Base-by-base conservation (phyloP, 2,329 filamentous ascomycete species). In the Escovopsis sp. region DNA sequence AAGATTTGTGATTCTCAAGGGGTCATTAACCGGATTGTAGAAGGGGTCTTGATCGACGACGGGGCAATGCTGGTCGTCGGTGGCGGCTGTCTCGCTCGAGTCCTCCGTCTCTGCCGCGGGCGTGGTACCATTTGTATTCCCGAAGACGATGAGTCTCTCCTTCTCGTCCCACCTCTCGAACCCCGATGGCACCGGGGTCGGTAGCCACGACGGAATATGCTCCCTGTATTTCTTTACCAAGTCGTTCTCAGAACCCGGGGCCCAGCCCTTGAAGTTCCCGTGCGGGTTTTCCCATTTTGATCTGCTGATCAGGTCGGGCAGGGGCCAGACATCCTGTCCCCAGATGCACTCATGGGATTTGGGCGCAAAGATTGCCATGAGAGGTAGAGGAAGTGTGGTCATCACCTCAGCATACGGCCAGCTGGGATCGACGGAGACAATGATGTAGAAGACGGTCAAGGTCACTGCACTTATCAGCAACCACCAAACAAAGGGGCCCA, bases 1-100 rank as follows among this genome's bases (percentile, higher is more conserved):
- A 1, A 64, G 53, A 30, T 67, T 67, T 2, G 58, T 57, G 14
- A 65, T 54, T 39, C 60, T 63, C 39, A 66, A 24, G 1, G 64
- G 64, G 24, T 67, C 64, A 13, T 50, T 44, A 1, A 48, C 49
- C 3, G 64, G 53, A 15, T 48, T 57, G 38, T 67, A 67, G 37
- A 36, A 36, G 12, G 34, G 34, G 8, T 36, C 34, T 10, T 36
- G 15, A 10, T 36, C 34, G 20, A 36, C 34, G 5, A 5, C 6
- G 15, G 34, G 34, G 34, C 34, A 36, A 8, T 10, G 15, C 5
- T 15, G 13, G 15, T 20, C 34, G 20, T 10, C 34, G 5, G 34
- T 8, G 20, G 7, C 14, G 20, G 34, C 2, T 9, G n/a, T 36
- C 34, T 36, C 34, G n/a, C 13, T 12, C 15, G 20, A 11, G 5